phyloP scores from a whole-genome alignment of 345 rosid species.

The Mercurialis annua region DNA sequence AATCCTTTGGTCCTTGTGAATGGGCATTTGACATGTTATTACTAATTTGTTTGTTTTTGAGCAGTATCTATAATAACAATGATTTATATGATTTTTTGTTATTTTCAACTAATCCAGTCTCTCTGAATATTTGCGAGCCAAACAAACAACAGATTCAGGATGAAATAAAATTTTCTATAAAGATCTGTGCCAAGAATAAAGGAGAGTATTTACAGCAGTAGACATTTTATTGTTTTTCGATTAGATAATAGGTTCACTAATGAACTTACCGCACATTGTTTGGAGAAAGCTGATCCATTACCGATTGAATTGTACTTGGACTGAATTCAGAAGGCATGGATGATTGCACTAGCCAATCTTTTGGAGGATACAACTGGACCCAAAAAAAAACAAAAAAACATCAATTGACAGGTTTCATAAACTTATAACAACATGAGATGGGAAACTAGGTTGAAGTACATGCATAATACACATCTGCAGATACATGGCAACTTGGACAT shows the following conservation, averaged over 20 bases:
- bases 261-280: conserved; percentile 60
- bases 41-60: not conserved
- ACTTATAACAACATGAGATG: not conserved
- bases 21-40: not conserved
- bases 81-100: not conserved
- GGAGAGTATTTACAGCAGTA: not conserved
- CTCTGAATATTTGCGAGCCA: not conserved
- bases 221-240: not conserved
- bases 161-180: not conserved
- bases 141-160: not conserved
- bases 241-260: conserved; percentile 1
- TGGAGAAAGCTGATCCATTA: conserved; percentile 64
- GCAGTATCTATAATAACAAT: not conserved
- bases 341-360: conserved; percentile 79
- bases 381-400: conserved; percentile 2
- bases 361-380: conserved; percentile 58
- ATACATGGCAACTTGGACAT: not conserved
- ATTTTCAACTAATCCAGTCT: too few relatives aligned
- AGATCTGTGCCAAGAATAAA: not conserved
- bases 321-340: conserved; percentile 67
- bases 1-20: not conserved
- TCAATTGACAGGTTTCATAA: not conserved
- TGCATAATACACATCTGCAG: not conserved
- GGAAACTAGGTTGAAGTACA: not conserved
- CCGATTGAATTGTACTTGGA: conserved; percentile 49